Percentiles rank a stretch among this genome's conserved stretches.
phyloP scores from a whole-genome alignment of 1,284 basidiomycete genomes.

The Moesziomyces globuligerus region DNA sequence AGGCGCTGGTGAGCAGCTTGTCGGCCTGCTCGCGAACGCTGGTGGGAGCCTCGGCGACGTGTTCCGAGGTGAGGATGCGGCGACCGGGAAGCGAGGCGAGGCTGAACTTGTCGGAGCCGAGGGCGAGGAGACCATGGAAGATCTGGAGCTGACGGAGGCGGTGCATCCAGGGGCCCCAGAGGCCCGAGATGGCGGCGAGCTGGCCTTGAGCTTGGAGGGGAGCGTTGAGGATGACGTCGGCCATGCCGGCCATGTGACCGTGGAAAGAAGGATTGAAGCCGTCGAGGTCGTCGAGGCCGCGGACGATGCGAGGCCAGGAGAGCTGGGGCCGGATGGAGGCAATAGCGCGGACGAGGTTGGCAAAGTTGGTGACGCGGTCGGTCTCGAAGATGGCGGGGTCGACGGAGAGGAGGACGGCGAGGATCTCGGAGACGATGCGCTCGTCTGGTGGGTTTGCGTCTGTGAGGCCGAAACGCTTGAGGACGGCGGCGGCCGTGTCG shows the following conservation, averaged over 20 bases:
- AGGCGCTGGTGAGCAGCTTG: constrained; percentile 86
- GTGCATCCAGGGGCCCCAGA: constrained; percentile 77
- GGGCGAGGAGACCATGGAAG: constrained; percentile 84
- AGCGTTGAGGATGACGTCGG: constrained; percentile 59
- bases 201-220: constrained; percentile 17
- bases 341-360: constrained; percentile 39
- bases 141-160: constrained; percentile 85
- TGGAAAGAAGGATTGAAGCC: constrained; percentile 68
- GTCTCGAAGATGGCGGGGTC: constrained; percentile 38
- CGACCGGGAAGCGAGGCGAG: constrained; percentile 70
- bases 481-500: constrained; percentile 52
- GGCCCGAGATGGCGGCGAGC: constrained; percentile 68
- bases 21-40: constrained; percentile 76
- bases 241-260: constrained; percentile 57
- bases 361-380: constrained; percentile 47
- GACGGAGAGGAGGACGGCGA: constrained; percentile 57
- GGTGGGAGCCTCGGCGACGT: constrained; percentile 75
- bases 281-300: constrained; percentile 68
- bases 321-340: constrained; percentile 32
- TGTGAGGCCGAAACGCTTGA: constrained; percentile 52
- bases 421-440: constrained; percentile 52
- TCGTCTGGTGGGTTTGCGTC: constrained; percentile 47
- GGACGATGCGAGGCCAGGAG: constrained; percentile 66
- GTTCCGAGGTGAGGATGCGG: constrained; percentile 51
- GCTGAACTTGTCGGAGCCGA: constrained; percentile 81